A percentile compares a stretch with the other conserved stretches of the same genome.
phyloP scores from a whole-genome alignment of 768 basidiomycete genomes.

The Cystofilobasidium bisporidii region DNA sequence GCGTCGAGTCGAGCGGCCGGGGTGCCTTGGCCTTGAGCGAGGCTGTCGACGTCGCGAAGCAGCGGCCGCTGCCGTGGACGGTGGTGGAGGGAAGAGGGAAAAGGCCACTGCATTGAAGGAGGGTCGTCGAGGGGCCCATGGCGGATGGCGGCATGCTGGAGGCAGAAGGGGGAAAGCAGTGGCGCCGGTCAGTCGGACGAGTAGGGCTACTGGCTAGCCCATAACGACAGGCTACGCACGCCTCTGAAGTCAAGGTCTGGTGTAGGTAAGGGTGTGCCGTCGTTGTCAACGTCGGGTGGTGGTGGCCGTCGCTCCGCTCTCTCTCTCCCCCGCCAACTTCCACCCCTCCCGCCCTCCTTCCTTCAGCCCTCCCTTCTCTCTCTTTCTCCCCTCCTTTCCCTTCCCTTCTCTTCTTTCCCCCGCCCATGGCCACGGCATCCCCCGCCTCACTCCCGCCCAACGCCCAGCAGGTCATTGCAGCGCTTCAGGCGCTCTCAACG shows the following conservation, averaged over 20 bases:
- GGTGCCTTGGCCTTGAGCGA: not conserved
- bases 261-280: too few species aligned
- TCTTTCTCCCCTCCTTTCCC: not conserved
- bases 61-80: not conserved
- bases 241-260: too few species aligned
- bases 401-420: not conserved
- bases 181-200: too few species aligned
- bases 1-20: not conserved
- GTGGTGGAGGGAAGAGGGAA: too few species aligned
- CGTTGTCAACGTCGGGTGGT: too few species aligned
- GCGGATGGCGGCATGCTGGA: too few species aligned
- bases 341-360: too few species aligned
- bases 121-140: too few species aligned
- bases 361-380: not conserved
- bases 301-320: not conserved
- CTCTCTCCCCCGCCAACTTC: not conserved
- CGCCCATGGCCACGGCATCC: conserved; percentile 2
- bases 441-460: not conserved
- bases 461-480: conserved; percentile 25
- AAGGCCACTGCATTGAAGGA: not conserved
- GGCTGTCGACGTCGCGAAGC: not conserved
- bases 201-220: too few species aligned
- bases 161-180: too few species aligned
- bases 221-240: too few species aligned
- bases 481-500: conserved; percentile 19